Conservation (phyloP, 805 yeast genomes). For the Starmerella cellae region DNA sequence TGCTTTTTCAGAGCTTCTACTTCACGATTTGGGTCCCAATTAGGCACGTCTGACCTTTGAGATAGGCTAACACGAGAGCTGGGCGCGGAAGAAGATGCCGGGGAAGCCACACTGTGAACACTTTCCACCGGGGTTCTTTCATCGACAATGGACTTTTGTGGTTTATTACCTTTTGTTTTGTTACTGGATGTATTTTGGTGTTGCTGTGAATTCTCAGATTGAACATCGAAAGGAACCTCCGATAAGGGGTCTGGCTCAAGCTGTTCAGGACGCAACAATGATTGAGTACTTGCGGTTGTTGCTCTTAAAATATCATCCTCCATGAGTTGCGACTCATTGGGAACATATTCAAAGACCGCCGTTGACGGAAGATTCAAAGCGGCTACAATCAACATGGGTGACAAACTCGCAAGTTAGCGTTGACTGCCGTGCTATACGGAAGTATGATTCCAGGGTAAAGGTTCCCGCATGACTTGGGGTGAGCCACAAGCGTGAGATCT, state of each 20-base stretch:
- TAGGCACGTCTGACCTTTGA: not conserved
- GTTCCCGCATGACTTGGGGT: too few relatives aligned
- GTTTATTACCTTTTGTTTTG: slow-evolving; percentile 10
- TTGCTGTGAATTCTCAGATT: slow-evolving; percentile 4
- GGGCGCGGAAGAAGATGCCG: not conserved
- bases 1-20: slow-evolving; percentile 1
- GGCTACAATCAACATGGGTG: slow-evolving; percentile 22
- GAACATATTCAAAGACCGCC: slow-evolving; percentile 18
- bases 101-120: not conserved
- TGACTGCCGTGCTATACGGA: too few relatives aligned
- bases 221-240: slow-evolving; percentile 21
- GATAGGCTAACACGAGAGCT: not conserved
- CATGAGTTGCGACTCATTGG: slow-evolving; percentile 1
- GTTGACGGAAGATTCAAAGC: slow-evolving; percentile 26
- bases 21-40: not conserved
- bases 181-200: slow-evolving; percentile 4
- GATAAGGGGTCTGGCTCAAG: slow-evolving; percentile 5
- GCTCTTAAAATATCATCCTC: not conserved
- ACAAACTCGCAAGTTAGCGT: too few relatives aligned
- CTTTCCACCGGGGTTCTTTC: slow-evolving; percentile 14
- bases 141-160: slow-evolving; percentile 18
- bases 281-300: not conserved
- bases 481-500: too few relatives aligned
- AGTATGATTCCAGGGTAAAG: too few relatives aligned
- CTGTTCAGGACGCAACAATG: slow-evolving; percentile 11